These are phyloP conservation scores for Lachancea sp. DNA, from an alignment of 805 yeast genomes.

Conservation along the genomic window DNA sequence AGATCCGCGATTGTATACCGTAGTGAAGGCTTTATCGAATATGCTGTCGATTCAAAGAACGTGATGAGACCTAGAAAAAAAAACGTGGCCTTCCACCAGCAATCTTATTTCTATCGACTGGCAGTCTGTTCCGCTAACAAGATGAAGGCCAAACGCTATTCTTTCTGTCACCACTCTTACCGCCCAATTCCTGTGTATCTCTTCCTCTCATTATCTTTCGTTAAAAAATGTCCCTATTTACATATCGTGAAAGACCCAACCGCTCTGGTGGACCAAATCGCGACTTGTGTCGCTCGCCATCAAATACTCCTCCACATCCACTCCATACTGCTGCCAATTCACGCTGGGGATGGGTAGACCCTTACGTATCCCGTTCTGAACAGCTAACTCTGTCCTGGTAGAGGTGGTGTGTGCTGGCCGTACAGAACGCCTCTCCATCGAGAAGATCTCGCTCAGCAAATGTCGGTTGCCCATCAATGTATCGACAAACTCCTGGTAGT, in stretches of 20 bases:
- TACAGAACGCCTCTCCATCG: conserved; percentile 17
- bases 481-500: conserved; percentile 29
- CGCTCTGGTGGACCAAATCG: conserved; percentile 10
- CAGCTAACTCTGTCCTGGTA: too few species aligned
- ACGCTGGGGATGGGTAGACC: conserved; percentile 10
- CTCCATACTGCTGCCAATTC: conserved; percentile 26
- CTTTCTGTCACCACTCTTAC: too few species aligned
- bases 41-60: too few species aligned
- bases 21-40: too few species aligned
- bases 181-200: not conserved
- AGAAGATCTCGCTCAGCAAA: conserved; percentile 27
- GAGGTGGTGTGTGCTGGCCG: not conserved
- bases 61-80: too few species aligned
- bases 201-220: conserved; percentile 2
- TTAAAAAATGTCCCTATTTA: conserved; percentile 7
- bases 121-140: too few species aligned
- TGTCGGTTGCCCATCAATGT: conserved; percentile 21
- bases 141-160: too few species aligned
- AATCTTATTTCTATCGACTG: too few species aligned
- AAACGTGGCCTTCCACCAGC: too few species aligned
- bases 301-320: conserved; percentile 22
- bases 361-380: too few species aligned
- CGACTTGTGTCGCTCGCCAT: conserved; percentile 7
- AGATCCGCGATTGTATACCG: too few species aligned
- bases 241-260: conserved; percentile 11